Evolutionary conservation across 768 basidiomycete species (phyloP).

Genomic region (Macrolepiota dolichaula): DNA sequence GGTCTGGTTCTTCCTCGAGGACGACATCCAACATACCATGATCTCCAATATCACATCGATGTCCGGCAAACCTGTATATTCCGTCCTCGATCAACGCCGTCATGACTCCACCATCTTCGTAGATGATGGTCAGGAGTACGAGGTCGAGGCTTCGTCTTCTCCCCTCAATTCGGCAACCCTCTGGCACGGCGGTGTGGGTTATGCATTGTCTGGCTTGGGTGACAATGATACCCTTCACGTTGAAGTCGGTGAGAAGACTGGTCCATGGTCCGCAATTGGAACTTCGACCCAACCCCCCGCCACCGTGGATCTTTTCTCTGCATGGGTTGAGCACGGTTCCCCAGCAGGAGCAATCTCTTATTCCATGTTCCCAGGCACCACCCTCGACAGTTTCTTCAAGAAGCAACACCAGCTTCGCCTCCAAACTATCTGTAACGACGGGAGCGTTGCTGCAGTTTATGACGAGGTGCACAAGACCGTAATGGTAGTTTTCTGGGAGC

Average conservation of each 20-base stretch:
- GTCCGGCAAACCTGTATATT: constrained; percentile 46
- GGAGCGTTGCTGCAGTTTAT: constrained; percentile 44
- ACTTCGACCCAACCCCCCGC: constrained; percentile 55
- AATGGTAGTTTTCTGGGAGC: constrained; percentile 59
- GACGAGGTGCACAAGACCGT: constrained; percentile 37
- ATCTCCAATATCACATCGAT: constrained; percentile 46
- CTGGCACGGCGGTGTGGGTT: constrained; percentile 70
- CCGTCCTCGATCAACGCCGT: constrained; percentile 66
- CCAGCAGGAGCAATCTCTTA: constrained; percentile 42
- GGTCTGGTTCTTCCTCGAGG: constrained; percentile 68
- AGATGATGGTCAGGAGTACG: constrained; percentile 25
- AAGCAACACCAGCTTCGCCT: constrained; percentile 32
- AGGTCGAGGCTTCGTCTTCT: constrained; percentile 8
- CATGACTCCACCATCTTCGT: constrained; percentile 40
- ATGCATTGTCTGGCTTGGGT: constrained; percentile 35
- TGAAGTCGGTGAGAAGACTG: constrained; percentile 45
- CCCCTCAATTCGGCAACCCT: constrained; percentile 31
- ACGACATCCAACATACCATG: constrained; percentile 64
- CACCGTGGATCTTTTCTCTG: constrained; percentile 63
- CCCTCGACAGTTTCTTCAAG: constrained; percentile 30
- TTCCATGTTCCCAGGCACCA: constrained; percentile 51
- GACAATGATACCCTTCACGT: constrained; percentile 26
- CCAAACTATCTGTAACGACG: constrained; percentile 43
- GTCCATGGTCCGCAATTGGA: constrained; percentile 61
- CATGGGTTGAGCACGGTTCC: constrained; percentile 49